These are phyloP conservation scores for Gastrolobium villosum DNA, from an alignment of 306 rosid species.

Conservation along the genomic window DNA sequence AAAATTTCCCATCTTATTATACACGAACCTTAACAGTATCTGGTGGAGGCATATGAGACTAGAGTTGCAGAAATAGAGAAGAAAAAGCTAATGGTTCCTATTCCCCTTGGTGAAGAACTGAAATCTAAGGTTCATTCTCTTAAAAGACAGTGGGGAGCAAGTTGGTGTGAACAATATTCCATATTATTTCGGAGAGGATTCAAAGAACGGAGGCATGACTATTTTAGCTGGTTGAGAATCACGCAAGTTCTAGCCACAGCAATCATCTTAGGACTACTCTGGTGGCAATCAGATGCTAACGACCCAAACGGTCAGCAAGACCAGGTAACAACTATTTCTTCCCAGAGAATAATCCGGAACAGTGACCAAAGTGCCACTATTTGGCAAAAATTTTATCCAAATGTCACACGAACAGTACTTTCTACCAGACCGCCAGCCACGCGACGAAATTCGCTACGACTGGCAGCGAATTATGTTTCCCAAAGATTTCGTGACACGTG, in stretches of 20 bases:
- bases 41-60: conserved; percentile 86
- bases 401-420: too few relatives aligned
- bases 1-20: conserved; percentile 29
- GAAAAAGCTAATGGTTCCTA: conserved; percentile 71
- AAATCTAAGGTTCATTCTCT: conserved; percentile 61
- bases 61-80: conserved; percentile 81
- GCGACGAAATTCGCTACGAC: too few relatives aligned
- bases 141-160: conserved; percentile 84
- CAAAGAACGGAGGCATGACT: conserved; percentile 86
- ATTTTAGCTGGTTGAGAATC: conserved; percentile 97
- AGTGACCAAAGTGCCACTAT: too few relatives aligned
- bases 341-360: not conserved
- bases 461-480: too few relatives aligned
- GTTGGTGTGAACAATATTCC: conserved; percentile 84
- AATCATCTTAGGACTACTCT: conserved; percentile 84
- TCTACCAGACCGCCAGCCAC: too few relatives aligned
- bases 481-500: too few relatives aligned
- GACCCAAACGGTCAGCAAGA: conserved; percentile 77
- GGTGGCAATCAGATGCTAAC: conserved; percentile 90
- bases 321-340: conserved; percentile 65
- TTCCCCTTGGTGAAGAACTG: conserved; percentile 73
- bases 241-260: conserved; percentile 96
- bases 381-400: too few relatives aligned
- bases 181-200: conserved; percentile 82
- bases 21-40: conserved; percentile 61